Percentiles rank a stretch among this genome's conserved stretches.
phyloP scores from a whole-genome alignment of 78 protist species.

The slime mould (Dictyostelium discoideum) region DNA sequence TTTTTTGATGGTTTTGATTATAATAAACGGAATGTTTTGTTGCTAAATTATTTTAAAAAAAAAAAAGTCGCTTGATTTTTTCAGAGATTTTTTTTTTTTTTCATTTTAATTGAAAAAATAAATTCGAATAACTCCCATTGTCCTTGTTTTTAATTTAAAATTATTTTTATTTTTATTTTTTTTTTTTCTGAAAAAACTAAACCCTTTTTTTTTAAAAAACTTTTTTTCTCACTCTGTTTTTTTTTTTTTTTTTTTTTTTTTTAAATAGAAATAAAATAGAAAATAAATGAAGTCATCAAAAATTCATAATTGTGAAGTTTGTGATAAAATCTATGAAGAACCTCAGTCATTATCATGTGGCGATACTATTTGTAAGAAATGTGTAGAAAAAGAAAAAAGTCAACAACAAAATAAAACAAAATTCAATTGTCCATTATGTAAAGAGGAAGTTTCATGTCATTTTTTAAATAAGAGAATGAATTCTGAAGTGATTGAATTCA shows the following conservation, averaged over 20 bases:
- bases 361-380: not conserved
- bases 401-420: not conserved
- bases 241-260: not conserved
- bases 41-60: not conserved
- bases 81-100: not conserved
- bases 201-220: not conserved
- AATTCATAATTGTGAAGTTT: not conserved
- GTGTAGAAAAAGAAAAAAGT: not conserved
- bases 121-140: not conserved
- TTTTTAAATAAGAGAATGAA: constrained; percentile 10
- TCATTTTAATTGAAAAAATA: not conserved
- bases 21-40: too few relatives aligned
- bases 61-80: not conserved
- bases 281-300: not conserved
- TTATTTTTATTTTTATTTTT: not conserved
- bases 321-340: not conserved
- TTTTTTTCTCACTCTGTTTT: not conserved
- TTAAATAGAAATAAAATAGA: not conserved
- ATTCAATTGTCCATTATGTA: not conserved
- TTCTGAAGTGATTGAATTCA: not conserved
- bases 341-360: constrained; percentile 22
- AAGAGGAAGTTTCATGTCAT: not conserved
- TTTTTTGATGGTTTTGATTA: not conserved
- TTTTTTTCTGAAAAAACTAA: not conserved
- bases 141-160: not conserved